phyloP scores from a whole-genome alignment of 179 eudicot species.

The Amaranthus tricolor region DNA sequence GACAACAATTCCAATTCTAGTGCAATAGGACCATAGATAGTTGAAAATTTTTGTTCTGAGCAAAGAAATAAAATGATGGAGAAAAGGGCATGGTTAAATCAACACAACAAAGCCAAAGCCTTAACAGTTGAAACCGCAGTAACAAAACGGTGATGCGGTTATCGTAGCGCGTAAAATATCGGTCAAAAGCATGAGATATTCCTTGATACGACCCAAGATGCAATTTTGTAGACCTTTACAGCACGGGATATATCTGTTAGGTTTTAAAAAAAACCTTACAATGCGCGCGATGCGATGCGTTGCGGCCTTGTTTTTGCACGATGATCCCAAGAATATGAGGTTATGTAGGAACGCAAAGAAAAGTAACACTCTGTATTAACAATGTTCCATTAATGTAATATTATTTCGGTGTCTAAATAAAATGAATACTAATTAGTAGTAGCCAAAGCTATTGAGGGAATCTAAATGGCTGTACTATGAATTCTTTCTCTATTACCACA shows the following conservation, averaged over 20 bases:
- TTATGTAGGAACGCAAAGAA: too few relatives aligned
- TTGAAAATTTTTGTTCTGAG: not conserved
- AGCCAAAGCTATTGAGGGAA: not conserved
- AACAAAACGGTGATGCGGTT: too few relatives aligned
- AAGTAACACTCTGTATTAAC: not conserved
- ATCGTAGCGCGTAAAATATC: too few relatives aligned
- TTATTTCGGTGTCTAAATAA: not conserved
- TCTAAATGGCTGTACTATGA: not conserved
- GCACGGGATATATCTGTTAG: too few relatives aligned
- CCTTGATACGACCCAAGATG: too few relatives aligned
- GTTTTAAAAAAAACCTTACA: too few relatives aligned
- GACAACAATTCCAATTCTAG: not conserved
- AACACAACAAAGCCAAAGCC: not conserved
- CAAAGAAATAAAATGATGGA: not conserved
- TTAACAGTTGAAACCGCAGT: too few relatives aligned
- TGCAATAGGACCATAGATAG: not conserved
- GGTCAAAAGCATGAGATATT: too few relatives aligned
- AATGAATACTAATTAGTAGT: not conserved
- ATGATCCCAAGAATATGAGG: too few relatives aligned
- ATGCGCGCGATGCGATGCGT: too few relatives aligned
- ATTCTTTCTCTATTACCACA: not conserved
- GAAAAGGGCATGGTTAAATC: not conserved
- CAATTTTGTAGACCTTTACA: too few relatives aligned
- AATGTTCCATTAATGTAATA: not conserved
- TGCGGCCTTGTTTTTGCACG: too few relatives aligned